phyloP scores from a whole-genome alignment of 164 flowering plant species.

The Litsea cubeba region DNA sequence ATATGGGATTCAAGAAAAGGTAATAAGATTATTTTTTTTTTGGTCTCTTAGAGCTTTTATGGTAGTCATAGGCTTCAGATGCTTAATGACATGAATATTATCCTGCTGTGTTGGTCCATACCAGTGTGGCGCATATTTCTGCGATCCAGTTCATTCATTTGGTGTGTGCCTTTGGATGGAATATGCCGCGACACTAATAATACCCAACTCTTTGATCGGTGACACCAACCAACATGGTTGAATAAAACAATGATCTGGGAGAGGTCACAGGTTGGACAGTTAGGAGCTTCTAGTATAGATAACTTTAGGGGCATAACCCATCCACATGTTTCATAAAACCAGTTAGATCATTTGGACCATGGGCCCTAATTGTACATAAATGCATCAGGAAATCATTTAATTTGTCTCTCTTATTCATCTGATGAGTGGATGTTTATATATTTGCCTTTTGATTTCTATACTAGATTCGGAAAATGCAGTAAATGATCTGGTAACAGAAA shows the following conservation, averaged over 20 bases:
- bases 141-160: not conserved
- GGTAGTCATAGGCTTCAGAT: not conserved
- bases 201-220: not conserved
- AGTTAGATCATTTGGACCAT: not conserved
- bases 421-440: not conserved
- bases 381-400: not conserved
- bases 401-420: not conserved
- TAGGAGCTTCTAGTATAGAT: not conserved
- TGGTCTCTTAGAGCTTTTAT: not conserved
- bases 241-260: not conserved
- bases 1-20: constrained; percentile 8
- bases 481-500: constrained; percentile 12
- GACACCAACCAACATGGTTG: not conserved
- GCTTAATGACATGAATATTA: too few species aligned
- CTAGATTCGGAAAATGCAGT: constrained; percentile 20
- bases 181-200: not conserved
- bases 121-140: not conserved
- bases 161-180: not conserved
- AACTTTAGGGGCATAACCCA: not conserved
- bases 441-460: not conserved
- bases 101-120: not conserved
- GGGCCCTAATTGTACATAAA: not conserved
- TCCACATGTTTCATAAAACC: not conserved
- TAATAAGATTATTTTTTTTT: constrained; percentile 22
- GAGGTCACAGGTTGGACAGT: not conserved